These are phyloP conservation scores for Aphanocladium album DNA, from an alignment of 2,329 filamentous ascomycete species.

Conservation along the genomic window DNA sequence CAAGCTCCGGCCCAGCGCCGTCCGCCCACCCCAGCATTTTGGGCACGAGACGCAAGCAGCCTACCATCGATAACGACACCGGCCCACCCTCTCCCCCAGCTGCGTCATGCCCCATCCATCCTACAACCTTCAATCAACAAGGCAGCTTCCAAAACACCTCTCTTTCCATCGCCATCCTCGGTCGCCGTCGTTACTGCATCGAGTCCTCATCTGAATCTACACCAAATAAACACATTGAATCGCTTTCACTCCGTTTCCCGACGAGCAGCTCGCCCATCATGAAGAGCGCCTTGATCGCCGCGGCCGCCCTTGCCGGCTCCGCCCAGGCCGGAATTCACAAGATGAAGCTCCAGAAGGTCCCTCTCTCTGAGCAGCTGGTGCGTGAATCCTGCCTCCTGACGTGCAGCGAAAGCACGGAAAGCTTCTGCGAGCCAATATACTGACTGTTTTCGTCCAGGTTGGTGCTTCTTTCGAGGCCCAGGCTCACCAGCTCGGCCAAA, in stretches of 20 bases:
- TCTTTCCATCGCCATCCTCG: constrained; percentile 5
- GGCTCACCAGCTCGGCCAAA: constrained; percentile 79
- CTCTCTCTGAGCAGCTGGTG: constrained; percentile 88
- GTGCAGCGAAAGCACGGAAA: neutral
- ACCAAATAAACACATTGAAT: neutral
- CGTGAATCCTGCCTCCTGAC: constrained; percentile 29
- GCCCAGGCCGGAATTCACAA: constrained; percentile 85
- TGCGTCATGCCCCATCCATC: constrained; percentile 13
- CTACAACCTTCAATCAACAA: constrained; percentile 11
- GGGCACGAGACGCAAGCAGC: constrained; percentile 11
- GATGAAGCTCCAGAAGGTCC: constrained; percentile 96
- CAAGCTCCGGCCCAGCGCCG: neutral
- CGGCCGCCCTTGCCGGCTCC: constrained; percentile 76
- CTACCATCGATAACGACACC: constrained; percentile 12
- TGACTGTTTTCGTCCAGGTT: constrained; percentile 46
- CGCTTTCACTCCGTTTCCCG: neutral
- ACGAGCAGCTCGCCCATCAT: constrained; percentile 48
- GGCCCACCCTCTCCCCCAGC: constrained; percentile 9
- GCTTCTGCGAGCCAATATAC: neutral
- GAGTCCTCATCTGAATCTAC: neutral
- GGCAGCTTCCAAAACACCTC: neutral
- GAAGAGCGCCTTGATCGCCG: constrained; percentile 79
- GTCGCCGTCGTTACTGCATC: constrained; percentile 6
- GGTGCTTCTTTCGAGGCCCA: constrained; percentile 76
- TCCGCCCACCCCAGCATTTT: neutral